A percentile compares a stretch with the other conserved stretches of the same genome.
Evolutionary conservation across 75 land plant species (phyloP).

Genomic region (Larix kaempferi): DNA sequence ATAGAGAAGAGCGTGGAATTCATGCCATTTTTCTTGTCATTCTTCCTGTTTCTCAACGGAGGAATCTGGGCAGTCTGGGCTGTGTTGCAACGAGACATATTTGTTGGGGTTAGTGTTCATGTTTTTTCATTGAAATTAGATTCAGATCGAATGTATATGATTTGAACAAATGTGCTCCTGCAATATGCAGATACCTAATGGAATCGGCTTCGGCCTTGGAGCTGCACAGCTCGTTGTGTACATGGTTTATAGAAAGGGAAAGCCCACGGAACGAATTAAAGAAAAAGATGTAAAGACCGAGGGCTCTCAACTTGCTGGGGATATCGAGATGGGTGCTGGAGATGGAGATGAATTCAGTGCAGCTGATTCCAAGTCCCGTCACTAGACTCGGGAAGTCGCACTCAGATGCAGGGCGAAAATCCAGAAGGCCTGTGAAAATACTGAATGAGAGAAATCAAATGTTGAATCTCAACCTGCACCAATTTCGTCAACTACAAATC

Average conservation of each 20-base stretch:
- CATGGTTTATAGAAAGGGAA: constrained; percentile 15
- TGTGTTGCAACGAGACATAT: constrained; percentile 45
- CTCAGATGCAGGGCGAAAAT: no score
- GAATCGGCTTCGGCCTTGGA: constrained; percentile 39
- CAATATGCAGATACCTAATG: constrained; percentile 35
- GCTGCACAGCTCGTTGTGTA: constrained; percentile 32
- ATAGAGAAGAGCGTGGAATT: constrained; percentile 65
- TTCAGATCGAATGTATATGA: background rate
- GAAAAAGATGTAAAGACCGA: background rate
- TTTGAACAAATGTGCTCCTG: background rate
- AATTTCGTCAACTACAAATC: no score
- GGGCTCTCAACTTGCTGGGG: background rate
- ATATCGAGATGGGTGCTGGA: background rate
- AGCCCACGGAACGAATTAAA: background rate
- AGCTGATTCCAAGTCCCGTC: no score
- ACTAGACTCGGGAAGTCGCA: no score
- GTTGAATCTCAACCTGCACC: no score
- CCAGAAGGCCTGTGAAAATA: no score
- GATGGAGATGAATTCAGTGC: no score
- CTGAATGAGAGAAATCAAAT: no score
- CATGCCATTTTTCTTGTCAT: constrained; percentile 81
- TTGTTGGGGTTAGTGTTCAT: constrained; percentile 49
- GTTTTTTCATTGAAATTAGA: background rate
- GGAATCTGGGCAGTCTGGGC: constrained; percentile 62
- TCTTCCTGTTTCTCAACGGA: constrained; percentile 78